Base-by-base conservation (phyloP, 768 basidiomycete genomes). In the Fomitopsis serialis region DNA sequence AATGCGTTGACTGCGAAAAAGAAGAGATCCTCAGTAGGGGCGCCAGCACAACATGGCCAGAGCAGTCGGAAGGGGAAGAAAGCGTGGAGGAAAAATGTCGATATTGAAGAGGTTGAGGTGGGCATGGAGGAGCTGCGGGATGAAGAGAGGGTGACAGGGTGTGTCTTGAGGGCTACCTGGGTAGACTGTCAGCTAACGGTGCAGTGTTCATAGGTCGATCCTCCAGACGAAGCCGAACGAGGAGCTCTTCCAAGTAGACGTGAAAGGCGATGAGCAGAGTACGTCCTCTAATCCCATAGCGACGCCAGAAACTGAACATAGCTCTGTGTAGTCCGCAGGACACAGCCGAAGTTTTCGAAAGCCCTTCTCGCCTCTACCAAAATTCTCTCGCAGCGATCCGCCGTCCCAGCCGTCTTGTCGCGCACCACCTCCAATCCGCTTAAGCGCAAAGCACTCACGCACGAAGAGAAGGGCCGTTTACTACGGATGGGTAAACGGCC, bases 81-180 rank as follows among this genome's bases (percentile, higher is more conserved):
- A 52, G 83, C 93, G 45, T 96, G 94, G 94, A 72, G 94, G 66
- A 96, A 97, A 73, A 91, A 97, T 68, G 85, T 96, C 49, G 84
- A 96, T 66, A 78, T 96, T 47, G 79, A 81, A 23, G 84, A 83
- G 47, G 84, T 94, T 19, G 92, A 95, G 61, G 72, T 76, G 45
- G 84, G 81, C 2, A 63, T 95, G 57, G 93, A 95, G 67, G 79
- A 74, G 53, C 72, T 89, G 55, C 74, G 93, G 50, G 79, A 79
- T n/a, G 90, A 95, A 66, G 92, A 95, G 65, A 74, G 89, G 51
- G 78, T 84, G 4, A 80, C 78, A 56, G 92, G 92, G 91, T 92
- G 62, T 56, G 81, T 68, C 40, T 15, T 46, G n/a, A 12, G 17
- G 13, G 25, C 40, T 3, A 11, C n/a, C n/a, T 9, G 10, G 15